Base-by-base conservation (phyloP, 768 basidiomycete species). In the Pilatotrama ljubarskyi region DNA sequence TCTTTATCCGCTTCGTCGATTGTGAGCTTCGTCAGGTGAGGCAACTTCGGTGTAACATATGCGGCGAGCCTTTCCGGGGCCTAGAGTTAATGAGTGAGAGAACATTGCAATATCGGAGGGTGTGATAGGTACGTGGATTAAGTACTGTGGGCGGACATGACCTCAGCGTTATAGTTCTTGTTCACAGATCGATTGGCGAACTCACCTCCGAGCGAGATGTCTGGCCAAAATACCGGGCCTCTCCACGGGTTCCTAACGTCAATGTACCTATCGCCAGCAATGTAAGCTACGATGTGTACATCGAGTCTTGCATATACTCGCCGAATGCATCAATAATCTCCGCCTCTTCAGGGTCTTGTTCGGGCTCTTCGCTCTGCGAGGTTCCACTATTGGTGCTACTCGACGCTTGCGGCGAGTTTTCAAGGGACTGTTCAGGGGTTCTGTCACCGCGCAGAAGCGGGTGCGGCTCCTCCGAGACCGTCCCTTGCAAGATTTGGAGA, bases 161-260 rank as follows among this genome's bases (percentile, higher is more conserved):
- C 37, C 53, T 42, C 9, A 29, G 10, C 25, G 47, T 20, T 15
- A 58, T 25, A 48, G n/a, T 7, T 52, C 40, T 32, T 3, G 46
- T 17, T 1, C 38, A 9, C 11, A 4, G 20, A 18, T 24, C 26
- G 41, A 32, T 17, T 7, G 13, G 13, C 20, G 1, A 0, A 49
- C 81, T 51, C 61, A 87, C 87, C 78, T 90, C 88, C 25, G 85
- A 78, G 37, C 86, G 82, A 4, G 89, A 84, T 0, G 86, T 90
- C 55, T 80, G 78, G 18, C 89, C 87, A 57, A 85, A 76, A 66
- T 84, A 87, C 38, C 72, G 78, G 0, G 80, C 78, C 62, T 83
- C 82, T 0, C 84, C 84, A 53, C 80, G 71, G 25, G 77, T 69
- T 13, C 80, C 83, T 25, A 88, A 75, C 6, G 79, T 80, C 54